A percentile compares a stretch with the other conserved stretches of the same genome.
Conservation (phyloP, 352 stramenopile genomes). For the Globisporangium paddicum region DNA sequence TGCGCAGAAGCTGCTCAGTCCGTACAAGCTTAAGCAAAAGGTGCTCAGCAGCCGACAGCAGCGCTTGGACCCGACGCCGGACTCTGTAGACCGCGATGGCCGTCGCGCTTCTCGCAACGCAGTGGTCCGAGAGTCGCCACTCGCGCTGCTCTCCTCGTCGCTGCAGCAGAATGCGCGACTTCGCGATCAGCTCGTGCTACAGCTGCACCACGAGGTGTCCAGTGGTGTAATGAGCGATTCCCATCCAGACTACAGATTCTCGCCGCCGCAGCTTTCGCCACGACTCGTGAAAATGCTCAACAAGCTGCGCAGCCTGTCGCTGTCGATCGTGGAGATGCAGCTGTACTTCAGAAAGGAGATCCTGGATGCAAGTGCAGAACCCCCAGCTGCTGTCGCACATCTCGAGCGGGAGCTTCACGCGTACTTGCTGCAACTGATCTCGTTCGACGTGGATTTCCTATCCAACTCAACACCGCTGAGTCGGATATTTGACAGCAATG, state of each 20-base stretch:
- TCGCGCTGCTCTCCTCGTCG: constrained; percentile 36
- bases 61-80: neutral
- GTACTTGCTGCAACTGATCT: constrained; percentile 41
- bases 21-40: constrained; percentile 62
- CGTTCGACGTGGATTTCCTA: constrained; percentile 48
- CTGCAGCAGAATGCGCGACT: constrained; percentile 44
- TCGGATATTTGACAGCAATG: constrained; percentile 38
- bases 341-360: constrained; percentile 46
- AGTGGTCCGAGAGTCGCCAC: constrained; percentile 3
- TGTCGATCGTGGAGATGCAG: constrained; percentile 61
- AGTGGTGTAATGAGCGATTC: constrained; percentile 11
- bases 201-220: constrained; percentile 36
- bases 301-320: constrained; percentile 46
- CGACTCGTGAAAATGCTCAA: constrained; percentile 52
- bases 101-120: neutral
- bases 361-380: neutral
- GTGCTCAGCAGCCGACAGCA: constrained; percentile 37
- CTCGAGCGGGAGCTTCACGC: constrained; percentile 39
- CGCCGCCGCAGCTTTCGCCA: constrained; percentile 24
- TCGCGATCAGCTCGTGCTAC: constrained; percentile 36
- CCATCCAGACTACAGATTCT: constrained; percentile 16
- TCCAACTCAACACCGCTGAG: constrained; percentile 26
- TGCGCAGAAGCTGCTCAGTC: constrained; percentile 32
- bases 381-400: constrained; percentile 13
- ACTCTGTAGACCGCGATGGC: neutral